Base-by-base conservation (phyloP, 2,329 filamentous ascomycete genomes). In the Daldinia eschscholtzii region DNA sequence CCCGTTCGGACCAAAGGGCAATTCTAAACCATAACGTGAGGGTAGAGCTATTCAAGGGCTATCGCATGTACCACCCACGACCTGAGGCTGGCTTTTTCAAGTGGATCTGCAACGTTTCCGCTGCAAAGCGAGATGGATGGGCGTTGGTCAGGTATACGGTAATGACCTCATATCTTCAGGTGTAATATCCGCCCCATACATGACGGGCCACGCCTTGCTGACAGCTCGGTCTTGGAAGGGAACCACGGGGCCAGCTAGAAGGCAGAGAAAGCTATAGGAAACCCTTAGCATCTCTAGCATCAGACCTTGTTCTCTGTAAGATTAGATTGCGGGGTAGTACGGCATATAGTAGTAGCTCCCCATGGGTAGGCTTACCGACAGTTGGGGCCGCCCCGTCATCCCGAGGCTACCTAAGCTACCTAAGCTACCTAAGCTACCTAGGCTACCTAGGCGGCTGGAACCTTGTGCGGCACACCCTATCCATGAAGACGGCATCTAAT, bases 301-400 rank as follows among this genome's bases (percentile, higher is more conserved):
- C 61, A 42, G 64, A 56, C 60, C 65, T 57, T 39, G 61, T 53
- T 61, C 42, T 46, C 61, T 50, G 58, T 59, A 60, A 56, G 65
- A 61, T 66, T 71, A 70, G 56, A 68, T 72, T 72, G 71, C 71
- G 71, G 70, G 71, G 71, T 73, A 72, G 63, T 56, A 73, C 71
- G 67, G 67, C 71, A 72, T 73, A 67, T 64, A 53, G 58, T 65
- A 68, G 57, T 64, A 61, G 59, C 62, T 64, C 20, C 23, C 37
- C 59, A 65, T 30, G 55, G 53, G 37, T 35, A 61, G 55, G 57
- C 66, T 59, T 71, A 69, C 69, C 69, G 65, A 67, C 64, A 67
- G 66, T 65, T 70, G 30, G 64, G 64, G 12, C 67, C 56, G 56
- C 46, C 56, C 61, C 70, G 70, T 70, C 67, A 72, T 72, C 64